Percentiles rank a stretch among this genome's conserved stretches.
These are phyloP conservation scores for Boletus rubroflammeus DNA, from an alignment of 768 basidiomycete genomes.

Conservation along the genomic window DNA sequence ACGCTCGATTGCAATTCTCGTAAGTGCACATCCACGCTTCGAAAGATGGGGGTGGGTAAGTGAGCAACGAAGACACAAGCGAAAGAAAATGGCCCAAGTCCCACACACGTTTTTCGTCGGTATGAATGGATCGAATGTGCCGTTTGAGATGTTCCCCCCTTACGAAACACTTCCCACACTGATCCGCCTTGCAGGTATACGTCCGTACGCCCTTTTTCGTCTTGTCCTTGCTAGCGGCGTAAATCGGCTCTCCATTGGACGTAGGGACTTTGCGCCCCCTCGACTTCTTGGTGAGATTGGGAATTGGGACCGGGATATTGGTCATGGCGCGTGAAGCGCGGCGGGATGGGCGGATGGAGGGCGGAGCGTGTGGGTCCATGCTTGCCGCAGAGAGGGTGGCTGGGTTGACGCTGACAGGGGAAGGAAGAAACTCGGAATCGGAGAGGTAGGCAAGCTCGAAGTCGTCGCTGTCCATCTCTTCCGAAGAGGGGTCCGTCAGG, in stretches of 20 bases:
- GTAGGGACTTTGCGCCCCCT: conserved; percentile 49
- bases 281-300: conserved; percentile 48
- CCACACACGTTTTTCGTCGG: conserved; percentile 78
- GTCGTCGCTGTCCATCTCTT: conserved; percentile 21
- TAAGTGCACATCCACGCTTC: conserved; percentile 45
- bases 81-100: background rate
- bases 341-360: conserved; percentile 15
- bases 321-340: conserved; percentile 24
- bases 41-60: background rate
- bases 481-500: conserved; percentile 5
- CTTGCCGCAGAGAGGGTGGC: background rate
- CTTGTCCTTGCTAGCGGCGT: conserved; percentile 29
- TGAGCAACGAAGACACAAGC: background rate
- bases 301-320: conserved; percentile 42
- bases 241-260: conserved; percentile 23
- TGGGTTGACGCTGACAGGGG: conserved; percentile 11
- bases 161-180: conserved; percentile 77
- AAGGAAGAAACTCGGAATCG: conserved; percentile 23
- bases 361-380: background rate
- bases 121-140: conserved; percentile 78
- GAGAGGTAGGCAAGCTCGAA: conserved; percentile 16
- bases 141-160: conserved; percentile 80
- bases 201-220: conserved; percentile 38
- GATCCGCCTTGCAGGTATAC: conserved; percentile 64
- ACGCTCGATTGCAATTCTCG: conserved; percentile 63